Conservation (phyloP, 768 basidiomycete species). For the Cystofilobasidium ferigula region DNA sequence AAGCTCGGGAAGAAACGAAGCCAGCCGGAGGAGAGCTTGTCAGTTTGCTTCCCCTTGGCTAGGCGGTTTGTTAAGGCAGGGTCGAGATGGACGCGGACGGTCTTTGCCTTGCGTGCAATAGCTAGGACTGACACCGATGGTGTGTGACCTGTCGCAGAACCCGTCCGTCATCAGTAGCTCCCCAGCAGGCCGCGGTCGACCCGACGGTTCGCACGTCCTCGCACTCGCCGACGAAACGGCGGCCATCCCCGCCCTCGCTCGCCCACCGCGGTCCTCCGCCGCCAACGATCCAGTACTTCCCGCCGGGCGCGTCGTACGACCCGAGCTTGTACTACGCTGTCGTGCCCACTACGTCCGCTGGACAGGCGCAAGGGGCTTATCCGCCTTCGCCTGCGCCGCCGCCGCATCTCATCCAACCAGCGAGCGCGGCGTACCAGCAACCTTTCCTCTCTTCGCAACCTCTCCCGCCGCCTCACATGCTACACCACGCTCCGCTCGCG, state of each 20-base stretch:
- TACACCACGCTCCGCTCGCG: too few species aligned
- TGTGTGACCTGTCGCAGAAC: too few species aligned
- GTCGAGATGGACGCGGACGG: too few species aligned
- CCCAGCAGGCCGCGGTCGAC: neutral
- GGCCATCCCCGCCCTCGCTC: neutral
- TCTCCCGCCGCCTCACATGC: too few species aligned
- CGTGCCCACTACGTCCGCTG: neutral
- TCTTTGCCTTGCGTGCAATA: too few species aligned
- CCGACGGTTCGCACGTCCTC: neutral
- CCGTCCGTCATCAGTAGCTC: neutral
- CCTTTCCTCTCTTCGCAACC: neutral
- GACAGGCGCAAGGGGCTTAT: too few species aligned
- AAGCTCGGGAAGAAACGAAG: neutral
- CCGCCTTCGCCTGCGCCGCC: constrained; percentile 6
- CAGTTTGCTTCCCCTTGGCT: neutral
- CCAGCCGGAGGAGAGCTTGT: neutral
- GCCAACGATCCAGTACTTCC: neutral
- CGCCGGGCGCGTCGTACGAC: neutral
- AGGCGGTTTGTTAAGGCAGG: too few species aligned
- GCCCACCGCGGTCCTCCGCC: neutral
- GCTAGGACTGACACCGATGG: too few species aligned
- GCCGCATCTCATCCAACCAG: neutral
- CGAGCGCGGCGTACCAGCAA: neutral
- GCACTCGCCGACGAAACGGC: constrained; percentile 8
- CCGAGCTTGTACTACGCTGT: neutral